phyloP scores from a whole-genome alignment of 2,329 filamentous ascomycete genomes.

The Coleophoma cylindrospora region DNA sequence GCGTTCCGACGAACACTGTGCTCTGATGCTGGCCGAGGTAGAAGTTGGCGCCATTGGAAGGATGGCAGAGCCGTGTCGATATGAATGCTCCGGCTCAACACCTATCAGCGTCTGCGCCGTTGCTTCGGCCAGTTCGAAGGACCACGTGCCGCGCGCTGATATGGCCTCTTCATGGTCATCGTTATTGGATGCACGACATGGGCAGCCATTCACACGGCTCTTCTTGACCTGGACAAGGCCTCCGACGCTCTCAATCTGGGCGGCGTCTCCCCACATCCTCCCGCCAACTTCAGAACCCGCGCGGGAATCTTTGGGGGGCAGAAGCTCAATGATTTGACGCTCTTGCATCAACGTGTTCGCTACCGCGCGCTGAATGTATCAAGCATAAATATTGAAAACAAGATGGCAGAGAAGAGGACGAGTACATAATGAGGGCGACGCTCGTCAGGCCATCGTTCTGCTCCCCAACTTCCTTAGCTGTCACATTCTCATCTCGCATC shows the following conservation, averaged over 20 bases:
- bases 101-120: neutral
- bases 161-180: neutral
- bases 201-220: neutral
- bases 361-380: slow-evolving; percentile 20
- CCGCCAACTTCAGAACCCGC: slow-evolving; percentile 13
- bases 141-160: neutral
- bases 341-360: neutral
- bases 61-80: neutral
- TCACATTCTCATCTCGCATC: neutral
- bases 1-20: neutral
- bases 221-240: too few species aligned
- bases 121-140: neutral
- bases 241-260: neutral
- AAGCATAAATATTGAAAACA: slow-evolving; percentile 5
- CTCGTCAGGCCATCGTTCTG: neutral
- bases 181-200: neutral
- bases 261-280: slow-evolving; percentile 12
- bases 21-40: neutral
- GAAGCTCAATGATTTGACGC: slow-evolving; percentile 12
- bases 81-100: neutral
- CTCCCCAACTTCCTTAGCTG: neutral
- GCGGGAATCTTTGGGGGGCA: slow-evolving; percentile 10
- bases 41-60: neutral
- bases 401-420: neutral
- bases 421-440: slow-evolving; percentile 1